These are phyloP conservation scores for Ophiocordyceps polyrhachis-furcata DNA, from an alignment of 2,329 filamentous ascomycete genomes.

Conservation along the genomic window DNA sequence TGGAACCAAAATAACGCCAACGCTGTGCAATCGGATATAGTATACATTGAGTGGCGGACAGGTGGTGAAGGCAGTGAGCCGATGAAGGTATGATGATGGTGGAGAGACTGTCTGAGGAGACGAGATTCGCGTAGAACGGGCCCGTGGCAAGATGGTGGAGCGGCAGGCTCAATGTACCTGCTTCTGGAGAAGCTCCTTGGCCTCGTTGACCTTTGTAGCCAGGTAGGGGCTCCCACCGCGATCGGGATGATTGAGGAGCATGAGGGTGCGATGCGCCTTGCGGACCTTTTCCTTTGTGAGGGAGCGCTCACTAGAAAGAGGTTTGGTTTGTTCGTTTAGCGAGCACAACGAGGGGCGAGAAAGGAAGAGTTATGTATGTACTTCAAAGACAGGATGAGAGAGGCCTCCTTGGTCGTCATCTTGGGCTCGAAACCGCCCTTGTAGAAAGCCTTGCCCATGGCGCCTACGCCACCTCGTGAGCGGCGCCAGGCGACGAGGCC, in stretches of 20 bases:
- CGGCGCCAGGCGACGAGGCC: slow-evolving; percentile 77
- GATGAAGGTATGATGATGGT: background rate
- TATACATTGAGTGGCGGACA: slow-evolving; percentile 12
- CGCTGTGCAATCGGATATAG: slow-evolving; percentile 23
- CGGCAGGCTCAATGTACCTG: slow-evolving; percentile 6
- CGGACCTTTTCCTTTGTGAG: slow-evolving; percentile 85
- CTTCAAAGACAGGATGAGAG: slow-evolving; percentile 80
- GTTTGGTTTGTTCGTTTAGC: background rate
- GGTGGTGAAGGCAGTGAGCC: background rate
- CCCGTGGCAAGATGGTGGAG: background rate
- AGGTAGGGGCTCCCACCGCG: slow-evolving; percentile 91
- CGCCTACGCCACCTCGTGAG: slow-evolving; percentile 58
- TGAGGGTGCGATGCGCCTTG: slow-evolving; percentile 86
- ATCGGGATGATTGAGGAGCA: slow-evolving; percentile 96
- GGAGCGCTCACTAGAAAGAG: slow-evolving; percentile 52
- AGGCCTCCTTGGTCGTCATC: slow-evolving; percentile 85
- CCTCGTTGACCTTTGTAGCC: slow-evolving; percentile 95
- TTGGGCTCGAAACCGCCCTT: slow-evolving; percentile 95
- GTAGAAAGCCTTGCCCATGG: slow-evolving; percentile 82
- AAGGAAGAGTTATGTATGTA: slow-evolving; percentile 21
- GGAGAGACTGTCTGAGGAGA: background rate
- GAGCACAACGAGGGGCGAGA: background rate
- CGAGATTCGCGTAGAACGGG: background rate
- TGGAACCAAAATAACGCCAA: slow-evolving; percentile 20
- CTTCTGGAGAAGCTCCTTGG: slow-evolving; percentile 90